Percentiles rank a stretch among this genome's conserved stretches.
phyloP scores from a whole-genome alignment of 768 basidiomycete species.

The Sarcodon aspratus region DNA sequence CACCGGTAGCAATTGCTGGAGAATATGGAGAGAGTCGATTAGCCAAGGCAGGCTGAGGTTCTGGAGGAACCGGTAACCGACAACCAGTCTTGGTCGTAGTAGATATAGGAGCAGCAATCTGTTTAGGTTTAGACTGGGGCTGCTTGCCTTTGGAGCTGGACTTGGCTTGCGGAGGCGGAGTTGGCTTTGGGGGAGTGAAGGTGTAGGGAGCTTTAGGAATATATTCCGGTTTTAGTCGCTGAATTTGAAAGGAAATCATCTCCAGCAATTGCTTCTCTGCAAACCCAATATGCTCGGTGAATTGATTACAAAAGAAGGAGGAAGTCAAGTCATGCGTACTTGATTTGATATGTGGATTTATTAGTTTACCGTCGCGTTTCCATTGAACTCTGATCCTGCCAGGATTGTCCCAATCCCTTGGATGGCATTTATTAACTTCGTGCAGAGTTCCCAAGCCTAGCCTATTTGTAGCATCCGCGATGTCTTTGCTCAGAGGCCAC shows the following conservation, averaged over 20 bases:
- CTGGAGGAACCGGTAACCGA: conserved; percentile 60
- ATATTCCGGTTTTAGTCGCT: conserved; percentile 58
- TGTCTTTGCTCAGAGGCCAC: conserved; percentile 94
- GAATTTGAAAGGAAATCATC: conserved; percentile 63
- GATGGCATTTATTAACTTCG: conserved; percentile 86
- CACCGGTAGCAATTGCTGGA: conserved; percentile 64
- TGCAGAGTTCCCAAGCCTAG: conserved; percentile 76
- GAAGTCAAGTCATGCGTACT: conserved; percentile 37
- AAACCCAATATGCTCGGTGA: conserved; percentile 1
- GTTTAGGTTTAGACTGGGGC: neutral
- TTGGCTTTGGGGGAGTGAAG: conserved; percentile 15
- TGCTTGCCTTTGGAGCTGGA: neutral
- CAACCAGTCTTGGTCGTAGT: conserved; percentile 14
- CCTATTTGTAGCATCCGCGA: conserved; percentile 70
- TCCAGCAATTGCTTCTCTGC: conserved; percentile 75
- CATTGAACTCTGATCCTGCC: conserved; percentile 89
- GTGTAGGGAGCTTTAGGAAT: conserved; percentile 56
- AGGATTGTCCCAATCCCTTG: conserved; percentile 97
- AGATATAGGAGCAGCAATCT: conserved; percentile 11
- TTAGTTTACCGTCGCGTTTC: conserved; percentile 66
- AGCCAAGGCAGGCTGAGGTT: conserved; percentile 61
- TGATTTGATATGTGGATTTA: conserved; percentile 61
- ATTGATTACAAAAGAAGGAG: neutral
- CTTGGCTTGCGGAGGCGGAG: conserved; percentile 13
- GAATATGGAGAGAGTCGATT: conserved; percentile 73